Evolutionary conservation across 768 basidiomycete genomes (phyloP).

Genomic region (Phlebiopsis gigantea): DNA sequence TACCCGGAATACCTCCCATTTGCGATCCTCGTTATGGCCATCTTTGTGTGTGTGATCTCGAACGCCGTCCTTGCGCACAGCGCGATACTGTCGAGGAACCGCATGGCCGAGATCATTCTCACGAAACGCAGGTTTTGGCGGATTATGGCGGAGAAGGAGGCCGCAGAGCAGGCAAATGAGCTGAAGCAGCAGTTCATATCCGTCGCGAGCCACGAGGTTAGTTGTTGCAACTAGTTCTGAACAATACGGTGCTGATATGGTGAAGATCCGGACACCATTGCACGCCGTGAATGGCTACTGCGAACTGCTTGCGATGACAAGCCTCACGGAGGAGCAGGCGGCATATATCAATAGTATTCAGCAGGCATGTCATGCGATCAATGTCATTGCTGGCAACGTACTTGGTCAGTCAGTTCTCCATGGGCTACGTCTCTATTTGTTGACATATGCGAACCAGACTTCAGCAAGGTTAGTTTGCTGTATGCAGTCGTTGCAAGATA

Average conservation of each 20-base stretch:
- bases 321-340: constrained; percentile 22
- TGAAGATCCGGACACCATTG: constrained; percentile 23
- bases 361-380: constrained; percentile 27
- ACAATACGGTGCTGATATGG: background rate
- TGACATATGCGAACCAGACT: constrained; percentile 15
- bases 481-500: background rate
- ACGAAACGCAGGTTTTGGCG: constrained; percentile 24
- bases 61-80: constrained; percentile 23
- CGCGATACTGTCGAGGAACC: constrained; percentile 23
- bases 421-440: background rate
- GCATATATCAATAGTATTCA: constrained; percentile 25
- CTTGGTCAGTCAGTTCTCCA: constrained; percentile 15
- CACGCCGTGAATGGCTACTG: constrained; percentile 27
- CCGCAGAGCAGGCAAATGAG: constrained; percentile 26
- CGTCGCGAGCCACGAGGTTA: constrained; percentile 26
- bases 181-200: constrained; percentile 28
- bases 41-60: constrained; percentile 22
- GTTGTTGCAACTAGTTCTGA: background rate
- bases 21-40: constrained; percentile 18
- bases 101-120: constrained; percentile 25
- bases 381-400: constrained; percentile 27
- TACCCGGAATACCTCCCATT: constrained; percentile 23
- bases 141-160: constrained; percentile 28
- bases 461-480: constrained; percentile 23
- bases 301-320: constrained; percentile 22